phyloP scores from a whole-genome alignment of 805 yeast species.

The Candida oleophila region DNA sequence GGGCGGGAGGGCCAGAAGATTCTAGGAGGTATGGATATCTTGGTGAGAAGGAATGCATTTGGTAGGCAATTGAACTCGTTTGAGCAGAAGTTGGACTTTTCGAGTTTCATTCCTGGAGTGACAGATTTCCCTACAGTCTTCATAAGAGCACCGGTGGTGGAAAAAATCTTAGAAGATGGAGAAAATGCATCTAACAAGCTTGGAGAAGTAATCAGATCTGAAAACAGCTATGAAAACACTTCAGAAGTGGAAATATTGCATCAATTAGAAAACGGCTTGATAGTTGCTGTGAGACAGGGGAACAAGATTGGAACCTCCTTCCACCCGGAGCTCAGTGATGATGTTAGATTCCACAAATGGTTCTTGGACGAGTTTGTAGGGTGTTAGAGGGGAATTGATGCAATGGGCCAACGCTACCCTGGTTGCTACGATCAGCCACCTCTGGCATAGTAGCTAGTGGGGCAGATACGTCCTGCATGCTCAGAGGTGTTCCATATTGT shows the following conservation, averaged over 20 bases:
- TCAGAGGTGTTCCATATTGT: too few species aligned
- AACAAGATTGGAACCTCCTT: slow-evolving; percentile 69
- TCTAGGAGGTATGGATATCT: slow-evolving; percentile 63
- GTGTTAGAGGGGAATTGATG: too few species aligned
- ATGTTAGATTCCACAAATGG: slow-evolving; percentile 67
- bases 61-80: slow-evolving; percentile 77
- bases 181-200: background rate
- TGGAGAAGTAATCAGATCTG: slow-evolving; percentile 13
- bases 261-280: slow-evolving; percentile 35
- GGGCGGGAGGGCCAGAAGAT: slow-evolving; percentile 54
- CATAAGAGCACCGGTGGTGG: slow-evolving; percentile 75
- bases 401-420: too few species aligned
- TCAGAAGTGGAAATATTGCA: slow-evolving; percentile 43
- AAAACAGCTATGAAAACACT: slow-evolving; percentile 21
- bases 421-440: too few species aligned
- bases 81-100: slow-evolving; percentile 43
- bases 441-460: too few species aligned
- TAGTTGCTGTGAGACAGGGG: slow-evolving; percentile 76
- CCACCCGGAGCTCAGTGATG: slow-evolving; percentile 72
- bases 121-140: slow-evolving; percentile 50
- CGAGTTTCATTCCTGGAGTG: slow-evolving; percentile 41
- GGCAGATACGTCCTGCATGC: too few species aligned
- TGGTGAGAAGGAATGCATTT: slow-evolving; percentile 70
- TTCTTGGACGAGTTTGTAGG: slow-evolving; percentile 60
- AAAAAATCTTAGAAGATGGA: slow-evolving; percentile 8